phyloP scores from a whole-genome alignment of 2,329 filamentous ascomycete species.

The Calonectria multiphialidica region DNA sequence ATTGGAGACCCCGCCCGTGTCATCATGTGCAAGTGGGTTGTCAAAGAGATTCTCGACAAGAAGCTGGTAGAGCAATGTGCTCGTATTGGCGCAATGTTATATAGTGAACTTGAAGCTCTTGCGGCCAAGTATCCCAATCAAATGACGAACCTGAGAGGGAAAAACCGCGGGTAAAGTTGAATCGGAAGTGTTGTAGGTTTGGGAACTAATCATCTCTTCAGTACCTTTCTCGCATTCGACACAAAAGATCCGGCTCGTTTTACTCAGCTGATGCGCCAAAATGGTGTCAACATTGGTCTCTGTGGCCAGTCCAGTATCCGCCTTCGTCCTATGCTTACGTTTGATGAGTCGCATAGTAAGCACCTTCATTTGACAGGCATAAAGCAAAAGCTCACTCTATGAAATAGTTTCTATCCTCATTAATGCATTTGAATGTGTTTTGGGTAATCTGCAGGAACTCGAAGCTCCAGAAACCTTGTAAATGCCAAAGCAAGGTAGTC shows the following conservation, averaged over 20 bases:
- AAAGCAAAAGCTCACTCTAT: background rate
- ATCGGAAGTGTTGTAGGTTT: background rate
- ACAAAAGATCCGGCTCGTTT: slow-evolving; percentile 76
- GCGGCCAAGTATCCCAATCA: slow-evolving; percentile 74
- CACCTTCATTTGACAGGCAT: background rate
- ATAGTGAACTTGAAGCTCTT: slow-evolving; percentile 71
- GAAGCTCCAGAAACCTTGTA: too few species aligned
- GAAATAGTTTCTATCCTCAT: slow-evolving; percentile 36
- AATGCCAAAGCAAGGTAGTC: too few species aligned
- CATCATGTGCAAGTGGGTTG: slow-evolving; percentile 81
- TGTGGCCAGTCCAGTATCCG: too few species aligned
- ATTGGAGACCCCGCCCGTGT: slow-evolving; percentile 85
- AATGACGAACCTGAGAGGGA: slow-evolving; percentile 80
- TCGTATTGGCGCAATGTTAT: slow-evolving; percentile 76
- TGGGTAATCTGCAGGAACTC: slow-evolving; percentile 34
- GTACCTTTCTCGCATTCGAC: slow-evolving; percentile 85
- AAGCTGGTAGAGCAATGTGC: slow-evolving; percentile 76
- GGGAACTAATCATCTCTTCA: background rate
- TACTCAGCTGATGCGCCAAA: slow-evolving; percentile 75
- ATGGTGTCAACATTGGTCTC: slow-evolving; percentile 85
- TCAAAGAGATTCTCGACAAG: slow-evolving; percentile 77
- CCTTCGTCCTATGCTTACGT: slow-evolving; percentile 84
- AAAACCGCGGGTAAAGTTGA: slow-evolving; percentile 68
- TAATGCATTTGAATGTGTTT: slow-evolving; percentile 42
- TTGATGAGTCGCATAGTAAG: slow-evolving; percentile 74